Evolutionary conservation across 371 early-diverging fungal species (phyloP).

Genomic region (Parasitella parasitica): DNA sequence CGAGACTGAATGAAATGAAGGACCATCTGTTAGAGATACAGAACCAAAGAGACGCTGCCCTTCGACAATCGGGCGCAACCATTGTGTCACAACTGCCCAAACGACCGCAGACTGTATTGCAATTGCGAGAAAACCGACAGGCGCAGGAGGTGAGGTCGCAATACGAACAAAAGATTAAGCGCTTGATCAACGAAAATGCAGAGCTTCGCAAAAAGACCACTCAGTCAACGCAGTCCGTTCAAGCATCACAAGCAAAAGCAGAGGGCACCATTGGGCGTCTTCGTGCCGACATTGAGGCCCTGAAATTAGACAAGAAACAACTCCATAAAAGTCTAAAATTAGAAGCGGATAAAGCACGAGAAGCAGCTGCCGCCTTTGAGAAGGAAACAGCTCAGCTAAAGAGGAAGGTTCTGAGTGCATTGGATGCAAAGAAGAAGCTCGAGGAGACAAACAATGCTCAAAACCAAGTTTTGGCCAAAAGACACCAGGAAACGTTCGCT

Average conservation of each 20-base stretch:
- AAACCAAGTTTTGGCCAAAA: conserved; percentile 42
- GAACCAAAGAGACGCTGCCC: conserved; percentile 56
- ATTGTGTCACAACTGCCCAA: background rate
- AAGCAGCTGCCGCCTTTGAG: conserved; percentile 51
- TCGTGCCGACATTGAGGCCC: conserved; percentile 47
- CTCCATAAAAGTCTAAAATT: conserved; percentile 66
- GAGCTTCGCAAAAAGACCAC: conserved; percentile 57
- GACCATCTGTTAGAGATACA: conserved; percentile 55
- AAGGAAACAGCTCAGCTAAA: conserved; percentile 68
- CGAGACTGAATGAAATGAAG: conserved; percentile 58
- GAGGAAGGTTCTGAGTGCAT: conserved; percentile 49
- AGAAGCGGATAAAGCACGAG: conserved; percentile 61
- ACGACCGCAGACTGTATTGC: conserved; percentile 7
- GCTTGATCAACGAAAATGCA: conserved; percentile 63
- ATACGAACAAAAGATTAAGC: conserved; percentile 69
- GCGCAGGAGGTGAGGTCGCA: conserved; percentile 31
- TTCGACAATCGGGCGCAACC: conserved; percentile 1
- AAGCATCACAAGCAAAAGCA: conserved; percentile 46
- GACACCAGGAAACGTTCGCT: conserved; percentile 46
- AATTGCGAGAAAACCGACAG: conserved; percentile 32
- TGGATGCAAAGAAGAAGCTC: conserved; percentile 65
- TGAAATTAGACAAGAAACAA: conserved; percentile 71
- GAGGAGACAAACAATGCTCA: conserved; percentile 64
- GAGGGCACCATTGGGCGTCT: conserved; percentile 39
- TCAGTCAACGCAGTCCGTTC: conserved; percentile 47